Conservation (phyloP, 2,329 filamentous ascomycete species). For the Ophiostoma piceae region DNA sequence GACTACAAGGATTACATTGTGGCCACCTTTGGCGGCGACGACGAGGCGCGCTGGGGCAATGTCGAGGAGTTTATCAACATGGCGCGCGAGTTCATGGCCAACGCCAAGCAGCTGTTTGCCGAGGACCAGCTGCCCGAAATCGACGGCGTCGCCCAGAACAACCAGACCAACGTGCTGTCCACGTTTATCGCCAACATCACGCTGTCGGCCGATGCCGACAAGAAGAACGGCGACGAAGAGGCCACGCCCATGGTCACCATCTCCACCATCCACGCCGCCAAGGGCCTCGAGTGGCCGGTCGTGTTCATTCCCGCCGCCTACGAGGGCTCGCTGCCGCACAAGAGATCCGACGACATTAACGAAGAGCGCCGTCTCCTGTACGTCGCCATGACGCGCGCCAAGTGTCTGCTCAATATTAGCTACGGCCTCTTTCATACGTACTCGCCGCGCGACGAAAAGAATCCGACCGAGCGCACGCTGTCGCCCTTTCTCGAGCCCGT, state of each 20-base stretch:
- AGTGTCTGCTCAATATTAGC: slow-evolving; percentile 80
- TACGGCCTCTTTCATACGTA: slow-evolving; percentile 65
- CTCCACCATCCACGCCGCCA: slow-evolving; percentile 92
- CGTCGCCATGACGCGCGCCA: slow-evolving; percentile 92
- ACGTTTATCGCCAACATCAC: slow-evolving; percentile 86
- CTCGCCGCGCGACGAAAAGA: slow-evolving; percentile 24
- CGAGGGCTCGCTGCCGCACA: slow-evolving; percentile 85
- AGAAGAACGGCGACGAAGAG: slow-evolving; percentile 47
- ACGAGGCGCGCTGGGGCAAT: slow-evolving; percentile 78
- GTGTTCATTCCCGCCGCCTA: slow-evolving; percentile 91
- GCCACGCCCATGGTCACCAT: slow-evolving; percentile 58
- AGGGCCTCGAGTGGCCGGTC: slow-evolving; percentile 92
- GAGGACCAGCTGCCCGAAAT: slow-evolving; percentile 60
- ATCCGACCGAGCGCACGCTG: slow-evolving; percentile 39
- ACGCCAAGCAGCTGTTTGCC: slow-evolving; percentile 37
- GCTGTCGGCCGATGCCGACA: slow-evolving; percentile 73
- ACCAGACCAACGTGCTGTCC: slow-evolving; percentile 60
- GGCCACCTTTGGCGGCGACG: slow-evolving; percentile 64
- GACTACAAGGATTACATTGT: slow-evolving; percentile 70
- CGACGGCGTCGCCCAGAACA: slow-evolving; percentile 63
- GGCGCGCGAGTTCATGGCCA: slow-evolving; percentile 62
- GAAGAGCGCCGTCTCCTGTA: slow-evolving; percentile 88
- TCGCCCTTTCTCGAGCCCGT: slow-evolving; percentile 66
- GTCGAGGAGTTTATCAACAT: slow-evolving; percentile 81
- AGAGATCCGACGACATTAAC: slow-evolving; percentile 73